Evolutionary conservation across 148 eudicot species (phyloP), one percentile per base, ranked within the genome.

Genomic region (Linanthus parryae): DNA sequence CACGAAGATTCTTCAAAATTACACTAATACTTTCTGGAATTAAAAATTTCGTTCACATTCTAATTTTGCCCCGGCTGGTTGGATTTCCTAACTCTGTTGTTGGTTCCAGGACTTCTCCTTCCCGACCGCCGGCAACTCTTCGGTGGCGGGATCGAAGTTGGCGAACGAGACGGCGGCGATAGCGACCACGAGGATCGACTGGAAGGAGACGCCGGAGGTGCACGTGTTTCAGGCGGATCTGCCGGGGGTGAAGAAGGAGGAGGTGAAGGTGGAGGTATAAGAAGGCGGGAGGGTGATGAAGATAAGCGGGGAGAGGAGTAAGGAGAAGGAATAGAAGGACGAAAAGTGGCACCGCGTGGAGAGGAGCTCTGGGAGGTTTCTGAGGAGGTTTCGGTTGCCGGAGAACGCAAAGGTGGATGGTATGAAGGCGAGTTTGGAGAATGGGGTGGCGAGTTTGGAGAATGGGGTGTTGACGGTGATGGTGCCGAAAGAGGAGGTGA

Each of bases 401-500:
- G 44, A 39, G 20, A 39, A 15, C 18, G 44, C 42, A 1, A 38
- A 38, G 42, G 17, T 38, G n/a, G 41, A 37, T 13, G 5, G 8
- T 3, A 8, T 29, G 33, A 29, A 29, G 33, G 33, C 8, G 33
- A 29, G 8, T n/a, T n/a, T n/a, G n/a, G n/a, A n/a, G n/a, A n/a
- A n/a, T n/a, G n/a, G n/a, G n/a, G n/a, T n/a, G n/a, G n/a, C n/a
- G n/a, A 35, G 50, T 22, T 34, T 80, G 28, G 76, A 67, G 48
- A 56, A 84, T 55, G 92, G 92, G 15, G 79, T 80, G 54, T 35
- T 84, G 76, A 74, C 40, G 66, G 71, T 84, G n/a, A 58, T 14
- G 5, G 84, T 80, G 40, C 84, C 83, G 0, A 84, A 77, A 66
- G 78, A 40, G 8, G 84, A 80, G 51, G 87, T 74, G 57, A 69